Evolutionary conservation across 176 grass and related monocot genomes (phyloP).

Genomic region (Aechmea fasciata): DNA sequence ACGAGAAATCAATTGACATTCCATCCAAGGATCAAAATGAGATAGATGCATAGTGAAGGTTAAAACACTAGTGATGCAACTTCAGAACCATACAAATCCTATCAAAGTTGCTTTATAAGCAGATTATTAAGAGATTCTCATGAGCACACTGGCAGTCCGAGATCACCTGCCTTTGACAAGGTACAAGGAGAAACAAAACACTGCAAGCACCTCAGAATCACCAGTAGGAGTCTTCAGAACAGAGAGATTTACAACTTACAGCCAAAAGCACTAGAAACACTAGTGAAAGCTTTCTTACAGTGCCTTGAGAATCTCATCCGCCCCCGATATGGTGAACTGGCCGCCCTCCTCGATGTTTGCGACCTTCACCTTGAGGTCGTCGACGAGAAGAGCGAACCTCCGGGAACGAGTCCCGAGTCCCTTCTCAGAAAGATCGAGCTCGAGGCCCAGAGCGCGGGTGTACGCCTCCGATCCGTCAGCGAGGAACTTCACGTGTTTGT

Average conservation of each 20-base stretch:
- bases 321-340: constrained; percentile 83
- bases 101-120: too few relatives aligned
- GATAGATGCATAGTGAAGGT: too few relatives aligned
- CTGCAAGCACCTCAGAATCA: neutral
- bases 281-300: constrained; percentile 27
- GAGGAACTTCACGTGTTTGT: constrained; percentile 92
- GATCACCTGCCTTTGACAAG: neutral
- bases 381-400: constrained; percentile 67
- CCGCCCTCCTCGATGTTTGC: constrained; percentile 95
- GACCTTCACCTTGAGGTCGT: constrained; percentile 70
- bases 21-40: too few relatives aligned
- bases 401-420: constrained; percentile 68
- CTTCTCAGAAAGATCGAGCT: constrained; percentile 83
- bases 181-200: neutral
- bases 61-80: too few relatives aligned
- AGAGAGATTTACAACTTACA: neutral
- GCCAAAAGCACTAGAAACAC: neutral
- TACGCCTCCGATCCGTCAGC: constrained; percentile 73
- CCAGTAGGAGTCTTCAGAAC: neutral
- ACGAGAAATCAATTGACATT: too few relatives aligned
- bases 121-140: too few relatives aligned
- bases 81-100: too few relatives aligned
- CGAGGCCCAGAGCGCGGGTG: constrained; percentile 72
- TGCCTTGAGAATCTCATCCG: constrained; percentile 91
- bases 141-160: too few relatives aligned